Evolutionary conservation across 257 asterid genomes (phyloP), one percentile per base, ranked within the genome.

Genomic region (Lithospermum erythrorhizon): DNA sequence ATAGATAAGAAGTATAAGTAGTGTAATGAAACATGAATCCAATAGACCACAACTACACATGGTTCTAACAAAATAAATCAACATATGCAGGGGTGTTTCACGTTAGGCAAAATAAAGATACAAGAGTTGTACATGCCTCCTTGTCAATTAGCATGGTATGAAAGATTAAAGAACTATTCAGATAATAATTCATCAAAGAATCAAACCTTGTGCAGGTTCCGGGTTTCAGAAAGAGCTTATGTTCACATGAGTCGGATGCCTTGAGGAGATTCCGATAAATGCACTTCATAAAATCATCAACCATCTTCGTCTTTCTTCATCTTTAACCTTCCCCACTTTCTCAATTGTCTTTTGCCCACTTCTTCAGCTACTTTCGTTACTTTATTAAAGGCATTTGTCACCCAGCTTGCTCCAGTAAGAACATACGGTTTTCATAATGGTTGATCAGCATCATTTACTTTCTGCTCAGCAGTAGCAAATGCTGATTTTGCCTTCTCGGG

Each of bases 281-380:
- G 95, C 62, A 84, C 83, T 68, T 82, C 87, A 11, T 89, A 60
- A 53, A 89, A 56, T 89, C 97, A 68, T 85, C 91, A 55, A 89
- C 94, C 89, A 86, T 81, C 72, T 86, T 70, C 87, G 79, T 52
- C 91, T 76, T 60, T 89, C 82, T 63, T 89, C 97, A 23, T 86
- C 95, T 73, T 89, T 94, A 25, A 74, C 88, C 16, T 70, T 75
- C 27, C 70, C 95, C 49, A 84, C 95, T 75, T 89, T 89, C 78
- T 89, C 94, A 82, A 80, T 82, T 0, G 95, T 78, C 77, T 69
- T 83, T 25, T 89, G 97, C 29, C 95, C 1, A 89, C 94, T 35
- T 89, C 97, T 37, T 89, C 95, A 6, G 97, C 95, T 19, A 95
- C 94, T 68, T 89, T 81, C 2, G 86, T 82, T 47, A 89, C 95